Base-by-base conservation (phyloP, 2,329 filamentous ascomycete species). In the Colletotrichum sp. region DNA sequence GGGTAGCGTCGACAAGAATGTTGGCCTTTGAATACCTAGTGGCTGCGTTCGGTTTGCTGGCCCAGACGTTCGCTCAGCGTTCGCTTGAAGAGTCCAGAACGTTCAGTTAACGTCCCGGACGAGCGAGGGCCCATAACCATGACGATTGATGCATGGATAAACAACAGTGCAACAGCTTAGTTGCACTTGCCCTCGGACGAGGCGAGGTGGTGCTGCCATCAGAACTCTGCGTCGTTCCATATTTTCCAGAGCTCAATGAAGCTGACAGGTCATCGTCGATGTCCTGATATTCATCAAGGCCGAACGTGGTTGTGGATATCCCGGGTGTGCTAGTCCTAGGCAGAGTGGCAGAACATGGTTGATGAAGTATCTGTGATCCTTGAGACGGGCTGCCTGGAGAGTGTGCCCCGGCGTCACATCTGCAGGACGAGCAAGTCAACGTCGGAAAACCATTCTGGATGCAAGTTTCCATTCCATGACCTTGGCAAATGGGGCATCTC, bases 11-110 rank as follows among this genome's bases (percentile, higher is more conserved):
- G 34, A 28, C 26, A 32, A 4, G 44, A 49, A 52, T 52, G 44
- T 52, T 52, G 44, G 44, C 44, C 44, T 52, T 52, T 52, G n/a
- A 21, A n/a, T 65, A 10, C 57, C 34, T 36, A 60, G 49, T 66
- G 62, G 60, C 60, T 75, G 72, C 60, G 60, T 75, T 75, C 72
- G 36, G 26, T 24, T 34, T 71, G 26, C 44, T 60, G 28, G 60
- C n/a, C 71, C 30, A 69, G 71, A 39, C 66, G 59, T 70, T 74
- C 67, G 39, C 44, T 65, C 68, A 39, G 64, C 67, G 49, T 71
- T 49, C 59, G 68, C 68, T 62, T 55, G 52, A 71, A 62, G 62
- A 67, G 68, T 71, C 72, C 52, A 71, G 68, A 71, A 75, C 68
- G 60, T 71, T 75, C 68, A 75, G 15, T 52, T 21, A 70, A 59